Base-by-base conservation (phyloP, 331 rosid species). In the Rhamnella rubrinervis region DNA sequence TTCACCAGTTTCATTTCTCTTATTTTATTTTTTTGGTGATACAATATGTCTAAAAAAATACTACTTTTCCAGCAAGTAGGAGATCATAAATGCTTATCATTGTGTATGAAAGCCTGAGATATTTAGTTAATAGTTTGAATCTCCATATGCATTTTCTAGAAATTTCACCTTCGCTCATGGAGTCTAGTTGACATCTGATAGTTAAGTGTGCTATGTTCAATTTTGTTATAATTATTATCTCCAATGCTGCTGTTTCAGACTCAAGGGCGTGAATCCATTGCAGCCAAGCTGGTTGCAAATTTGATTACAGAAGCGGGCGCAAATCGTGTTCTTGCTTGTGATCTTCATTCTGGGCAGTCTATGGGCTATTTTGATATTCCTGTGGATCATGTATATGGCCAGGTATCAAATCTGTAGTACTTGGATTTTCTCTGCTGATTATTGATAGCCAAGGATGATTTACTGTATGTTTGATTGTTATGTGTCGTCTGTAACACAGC, bases 271-370 rank as follows among this genome's bases (percentile, higher is more conserved):
- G 97, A 95, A 82, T 95, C 99, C 38, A 95, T 95, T 84, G 99
- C 99, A 13, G 99, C 99, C 65, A 95, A 95, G 81, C 97, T 95
- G 80, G 96, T 95, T 63, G 97, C 99, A 69, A 95, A 95, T 88
- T 84, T 95, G 77, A 91, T 95, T 70, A 95, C 99, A 15, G 99
- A 95, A 87, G 99, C 99, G 11, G 98, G 98, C 67, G 98, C 98
- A 77, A 89, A 89, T 77, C 97, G 97, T 67, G 98, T 95, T 71
- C 98, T 95, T 81, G 96, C 98, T 40, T 95, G 98, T 59, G 98
- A 95, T 72, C 97, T 95, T 77, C 98, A 95, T 76, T 95, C 98
- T 62, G 98, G 98, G 78, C 98, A 95, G 75, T 84, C 98, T 61
- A 95, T 95, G 93, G 98, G 98, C 60, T 95, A 95, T 78, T 95